Conservation (phyloP, 177 flowering plant species). For the Vitis hybrid region DNA sequence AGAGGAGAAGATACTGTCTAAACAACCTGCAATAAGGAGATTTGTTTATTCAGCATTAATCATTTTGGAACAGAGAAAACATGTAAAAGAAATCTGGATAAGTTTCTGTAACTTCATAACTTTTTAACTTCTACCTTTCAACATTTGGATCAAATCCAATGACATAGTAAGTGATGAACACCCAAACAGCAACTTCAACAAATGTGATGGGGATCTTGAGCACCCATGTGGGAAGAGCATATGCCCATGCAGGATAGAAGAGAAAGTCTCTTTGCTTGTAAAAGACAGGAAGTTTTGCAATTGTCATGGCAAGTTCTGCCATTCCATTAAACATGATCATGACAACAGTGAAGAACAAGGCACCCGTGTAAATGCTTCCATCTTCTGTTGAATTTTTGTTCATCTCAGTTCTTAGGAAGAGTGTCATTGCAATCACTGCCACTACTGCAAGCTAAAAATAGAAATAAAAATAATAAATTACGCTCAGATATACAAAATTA, state of each 20-base stretch:
- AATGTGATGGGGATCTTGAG: constrained; percentile 58
- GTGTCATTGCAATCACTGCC: constrained; percentile 12
- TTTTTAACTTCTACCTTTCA: constrained; percentile 34
- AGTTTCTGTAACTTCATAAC: too few relatives aligned
- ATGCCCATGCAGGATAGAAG: constrained; percentile 70
- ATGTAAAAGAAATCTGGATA: neutral
- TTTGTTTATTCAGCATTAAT: neutral
- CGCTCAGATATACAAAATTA: neutral
- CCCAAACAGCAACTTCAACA: constrained; percentile 46
- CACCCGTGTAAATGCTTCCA: constrained; percentile 51
- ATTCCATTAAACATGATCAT: constrained; percentile 50
- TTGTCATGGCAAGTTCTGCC: constrained; percentile 54
- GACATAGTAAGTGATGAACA: constrained; percentile 55
- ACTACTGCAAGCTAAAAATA: constrained; percentile 11
- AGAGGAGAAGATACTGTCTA: constrained; percentile 49
- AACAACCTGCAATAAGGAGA: constrained; percentile 47
- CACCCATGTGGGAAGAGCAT: constrained; percentile 58
- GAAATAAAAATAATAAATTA: constrained; percentile 2
- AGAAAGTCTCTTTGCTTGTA: constrained; percentile 68
- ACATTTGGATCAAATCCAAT: constrained; percentile 61
- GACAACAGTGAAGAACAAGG: constrained; percentile 42
- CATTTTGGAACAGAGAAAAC: neutral
- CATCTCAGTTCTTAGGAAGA: constrained; percentile 31
- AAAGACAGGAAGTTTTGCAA: constrained; percentile 64
- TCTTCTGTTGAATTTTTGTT: constrained; percentile 18